Evolutionary conservation across 345 rosid genomes (phyloP), one percentile per base, ranked within the genome.

Genomic region (Gossypium thurberi): DNA sequence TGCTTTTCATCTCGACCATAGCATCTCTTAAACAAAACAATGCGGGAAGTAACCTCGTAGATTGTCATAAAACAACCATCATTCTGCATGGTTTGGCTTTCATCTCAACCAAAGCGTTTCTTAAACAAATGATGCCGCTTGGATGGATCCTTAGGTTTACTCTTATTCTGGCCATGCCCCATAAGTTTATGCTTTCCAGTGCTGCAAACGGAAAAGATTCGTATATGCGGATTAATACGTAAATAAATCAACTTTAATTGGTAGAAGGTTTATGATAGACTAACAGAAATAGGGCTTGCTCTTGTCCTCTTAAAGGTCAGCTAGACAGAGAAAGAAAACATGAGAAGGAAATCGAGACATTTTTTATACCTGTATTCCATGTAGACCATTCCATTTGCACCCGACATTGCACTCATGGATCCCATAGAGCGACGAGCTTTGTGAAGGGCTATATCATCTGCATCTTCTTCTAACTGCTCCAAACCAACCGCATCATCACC

Each of bases 401-500:
- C 63, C 0, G 98, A 95, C 92, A 95, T 87, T 20, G 83, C 80
- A 77, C 63, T 58, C 63, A 58, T 58, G 37, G 63, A 58, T 58
- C 63, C 63, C 63, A 58, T 25, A 58, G 37, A 75, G 58, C 94
- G 85, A 71, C 94, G 92, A 15, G 87, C 90, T 66, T 89, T 91
- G 17, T 87, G 89, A 44, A 89, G 89, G 60, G 88, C 90, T 79
- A 89, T 92, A 59, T 90, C 99, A 55, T 89, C 99, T 2, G 90
- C 91, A 69, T 95, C 98, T 82, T 92, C 99, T 59, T 92, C 96
- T 17, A 91, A 77, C 72, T 88, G 97, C 84, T 91, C 99, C 25
- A 91, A 58, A 66, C 99, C 97, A 72, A 95, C 91, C 2, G 76
- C 73, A 20, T 95, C 98, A 42, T 92, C 99, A 46, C 98, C 92